phyloP scores from a whole-genome alignment of 179 eudicot species.

The Carnegiea gigantea region DNA sequence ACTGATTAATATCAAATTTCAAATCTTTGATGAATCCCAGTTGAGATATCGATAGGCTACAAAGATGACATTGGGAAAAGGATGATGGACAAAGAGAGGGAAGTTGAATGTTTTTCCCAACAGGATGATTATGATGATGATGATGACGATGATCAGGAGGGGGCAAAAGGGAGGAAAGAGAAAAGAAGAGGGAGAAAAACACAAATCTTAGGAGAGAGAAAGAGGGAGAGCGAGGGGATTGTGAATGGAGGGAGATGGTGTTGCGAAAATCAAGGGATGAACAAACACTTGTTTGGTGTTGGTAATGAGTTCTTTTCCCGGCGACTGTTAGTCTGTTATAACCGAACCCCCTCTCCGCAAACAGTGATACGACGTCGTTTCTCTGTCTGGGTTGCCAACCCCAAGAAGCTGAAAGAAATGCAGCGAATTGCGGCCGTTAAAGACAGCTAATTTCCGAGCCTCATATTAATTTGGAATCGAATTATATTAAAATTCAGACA shows the following conservation, averaged over 20 bases:
- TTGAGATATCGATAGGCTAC: background rate
- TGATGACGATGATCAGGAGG: background rate
- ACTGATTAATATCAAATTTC: background rate
- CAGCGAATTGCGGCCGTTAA: background rate
- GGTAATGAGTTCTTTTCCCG: background rate
- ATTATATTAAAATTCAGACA: too few relatives aligned
- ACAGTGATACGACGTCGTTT: background rate
- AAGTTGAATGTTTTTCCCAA: background rate
- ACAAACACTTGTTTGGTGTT: conserved; percentile 28
- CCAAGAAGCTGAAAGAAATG: background rate
- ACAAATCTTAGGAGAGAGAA: background rate
- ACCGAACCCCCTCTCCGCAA: background rate
- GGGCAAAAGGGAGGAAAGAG: background rate
- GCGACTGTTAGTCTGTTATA: background rate
- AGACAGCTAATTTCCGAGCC: background rate
- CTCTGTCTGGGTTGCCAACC: background rate
- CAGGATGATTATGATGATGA: background rate
- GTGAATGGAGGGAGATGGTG: background rate
- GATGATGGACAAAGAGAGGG: conserved; percentile 1
- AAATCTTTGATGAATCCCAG: background rate
- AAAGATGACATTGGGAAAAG: background rate
- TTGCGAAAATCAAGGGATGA: conserved; percentile 26
- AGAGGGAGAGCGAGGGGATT: too few relatives aligned
- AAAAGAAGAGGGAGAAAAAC: background rate
- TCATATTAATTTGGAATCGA: too few relatives aligned